Conservation (phyloP, 306 rosid genomes). For the Cyclanthera cordifolia region DNA sequence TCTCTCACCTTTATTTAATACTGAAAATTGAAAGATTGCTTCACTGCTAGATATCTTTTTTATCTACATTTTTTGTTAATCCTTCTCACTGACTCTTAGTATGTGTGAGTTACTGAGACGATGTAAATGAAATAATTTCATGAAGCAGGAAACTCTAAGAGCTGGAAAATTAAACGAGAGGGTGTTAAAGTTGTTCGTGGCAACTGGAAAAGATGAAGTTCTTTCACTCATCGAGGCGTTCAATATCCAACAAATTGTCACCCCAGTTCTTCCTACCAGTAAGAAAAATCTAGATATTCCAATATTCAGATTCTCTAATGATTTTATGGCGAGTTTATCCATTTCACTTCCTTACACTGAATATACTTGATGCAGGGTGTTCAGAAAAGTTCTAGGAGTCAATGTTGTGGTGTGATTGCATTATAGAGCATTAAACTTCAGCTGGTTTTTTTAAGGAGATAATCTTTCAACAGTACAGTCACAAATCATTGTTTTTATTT, state of each 20-base stretch:
- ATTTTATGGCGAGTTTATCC: constrained; percentile 4
- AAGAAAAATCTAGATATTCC: constrained; percentile 25
- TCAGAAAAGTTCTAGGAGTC: constrained; percentile 52
- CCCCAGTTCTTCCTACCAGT: constrained; percentile 94
- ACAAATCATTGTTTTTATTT: constrained; percentile 9
- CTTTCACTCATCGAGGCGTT: constrained; percentile 60
- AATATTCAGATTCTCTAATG: constrained; percentile 4
- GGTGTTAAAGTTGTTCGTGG: constrained; percentile 60
- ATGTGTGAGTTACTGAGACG: not conserved
- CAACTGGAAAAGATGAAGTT: constrained; percentile 82
- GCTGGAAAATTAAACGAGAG: constrained; percentile 85
- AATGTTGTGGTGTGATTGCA: constrained; percentile 15
- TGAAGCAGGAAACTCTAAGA: constrained; percentile 56
- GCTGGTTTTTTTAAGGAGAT: constrained; percentile 15
- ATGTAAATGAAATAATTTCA: constrained; percentile 8
- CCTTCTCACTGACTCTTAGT: not conserved
- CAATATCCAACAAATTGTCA: constrained; percentile 53
- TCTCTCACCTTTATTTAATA: no score
- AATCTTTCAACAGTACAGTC: not conserved
- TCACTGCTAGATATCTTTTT: no score
- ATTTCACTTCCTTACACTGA: constrained; percentile 21
- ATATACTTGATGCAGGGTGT: constrained; percentile 50
- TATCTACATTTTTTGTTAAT: not conserved
- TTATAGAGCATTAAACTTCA: constrained; percentile 18
- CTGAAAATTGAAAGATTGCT: not conserved